Evolutionary conservation across 495 filamentous ascomycete species (phyloP).

Genomic region (Aspergillus ellipticus): DNA sequence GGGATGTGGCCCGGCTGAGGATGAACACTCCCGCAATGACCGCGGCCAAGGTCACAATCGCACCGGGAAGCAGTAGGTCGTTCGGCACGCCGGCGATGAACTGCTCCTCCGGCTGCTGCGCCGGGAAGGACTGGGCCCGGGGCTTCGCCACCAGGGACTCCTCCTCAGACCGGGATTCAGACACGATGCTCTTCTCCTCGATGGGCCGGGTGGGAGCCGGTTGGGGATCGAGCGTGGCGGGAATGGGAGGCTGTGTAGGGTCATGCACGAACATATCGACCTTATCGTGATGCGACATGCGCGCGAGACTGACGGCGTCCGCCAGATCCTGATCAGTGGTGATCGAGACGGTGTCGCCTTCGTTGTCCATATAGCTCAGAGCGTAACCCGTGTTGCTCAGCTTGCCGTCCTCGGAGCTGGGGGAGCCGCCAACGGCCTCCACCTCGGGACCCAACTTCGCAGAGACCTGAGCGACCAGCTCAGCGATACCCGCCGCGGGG

Average conservation of each 20-base stretch:
- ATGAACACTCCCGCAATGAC: slow-evolving; percentile 92
- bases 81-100: slow-evolving; percentile 91
- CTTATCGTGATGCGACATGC: slow-evolving; percentile 75
- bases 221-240: slow-evolving; percentile 63
- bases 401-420: slow-evolving; percentile 69
- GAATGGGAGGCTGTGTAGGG: slow-evolving; percentile 75
- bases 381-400: slow-evolving; percentile 82
- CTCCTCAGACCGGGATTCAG: slow-evolving; percentile 50
- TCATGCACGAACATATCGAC: slow-evolving; percentile 98
- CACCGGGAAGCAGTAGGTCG: slow-evolving; percentile 87
- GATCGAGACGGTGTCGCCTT: slow-evolving; percentile 96
- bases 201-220: slow-evolving; percentile 54
- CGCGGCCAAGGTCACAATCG: slow-evolving; percentile 89
- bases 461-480: slow-evolving; percentile 74
- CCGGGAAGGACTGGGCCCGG: slow-evolving; percentile 28
- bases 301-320: slow-evolving; percentile 82
- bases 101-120: slow-evolving; percentile 62
- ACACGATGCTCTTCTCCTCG: slow-evolving; percentile 53
- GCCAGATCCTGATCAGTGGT: slow-evolving; percentile 91
- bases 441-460: slow-evolving; percentile 86
- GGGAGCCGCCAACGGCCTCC: slow-evolving; percentile 78
- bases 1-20: slow-evolving; percentile 70
- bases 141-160: slow-evolving; percentile 50
- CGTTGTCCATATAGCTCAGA: slow-evolving; percentile 93
- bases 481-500: slow-evolving; percentile 72